These are phyloP conservation scores for Arthroderma sp. DNA, from an alignment of 2,329 filamentous ascomycete species.

Conservation along the genomic window DNA sequence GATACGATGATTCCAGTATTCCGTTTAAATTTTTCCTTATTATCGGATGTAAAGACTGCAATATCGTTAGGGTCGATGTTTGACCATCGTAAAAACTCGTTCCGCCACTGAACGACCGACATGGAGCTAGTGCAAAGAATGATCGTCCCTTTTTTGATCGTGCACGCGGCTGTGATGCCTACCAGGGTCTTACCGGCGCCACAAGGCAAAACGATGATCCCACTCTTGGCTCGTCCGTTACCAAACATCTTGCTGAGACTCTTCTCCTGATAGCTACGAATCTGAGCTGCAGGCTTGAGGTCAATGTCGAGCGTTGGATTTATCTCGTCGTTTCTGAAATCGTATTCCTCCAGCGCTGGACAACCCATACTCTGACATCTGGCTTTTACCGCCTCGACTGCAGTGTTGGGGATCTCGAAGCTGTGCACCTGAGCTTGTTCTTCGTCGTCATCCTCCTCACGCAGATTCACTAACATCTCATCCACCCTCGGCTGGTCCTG, in stretches of 20 bases:
- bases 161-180: slow-evolving; percentile 95
- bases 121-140: slow-evolving; percentile 94
- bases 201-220: slow-evolving; percentile 92
- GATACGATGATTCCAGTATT: slow-evolving; percentile 94
- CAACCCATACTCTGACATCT: slow-evolving; percentile 76
- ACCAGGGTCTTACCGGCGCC: slow-evolving; percentile 95
- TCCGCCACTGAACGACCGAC: slow-evolving; percentile 93
- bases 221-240: slow-evolving; percentile 91
- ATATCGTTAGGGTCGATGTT: slow-evolving; percentile 91
- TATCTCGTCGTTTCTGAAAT: slow-evolving; percentile 79
- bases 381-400: slow-evolving; percentile 77
- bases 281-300: slow-evolving; percentile 74
- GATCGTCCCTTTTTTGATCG: slow-evolving; percentile 91
- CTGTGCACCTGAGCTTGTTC: slow-evolving; percentile 82
- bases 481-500: slow-evolving; percentile 40
- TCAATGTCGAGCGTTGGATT: slow-evolving; percentile 93
- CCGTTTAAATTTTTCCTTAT: slow-evolving; percentile 71
- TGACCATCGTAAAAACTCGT: slow-evolving; percentile 98
- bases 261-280: slow-evolving; percentile 92
- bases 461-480: slow-evolving; percentile 55
- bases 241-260: slow-evolving; percentile 99
- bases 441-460: slow-evolving; percentile 65
- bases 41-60: slow-evolving; percentile 85
- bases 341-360: slow-evolving; percentile 90
- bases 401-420: slow-evolving; percentile 74